Conservation (phyloP, 1,284 basidiomycete genomes). For the Pascua sp. region DNA sequence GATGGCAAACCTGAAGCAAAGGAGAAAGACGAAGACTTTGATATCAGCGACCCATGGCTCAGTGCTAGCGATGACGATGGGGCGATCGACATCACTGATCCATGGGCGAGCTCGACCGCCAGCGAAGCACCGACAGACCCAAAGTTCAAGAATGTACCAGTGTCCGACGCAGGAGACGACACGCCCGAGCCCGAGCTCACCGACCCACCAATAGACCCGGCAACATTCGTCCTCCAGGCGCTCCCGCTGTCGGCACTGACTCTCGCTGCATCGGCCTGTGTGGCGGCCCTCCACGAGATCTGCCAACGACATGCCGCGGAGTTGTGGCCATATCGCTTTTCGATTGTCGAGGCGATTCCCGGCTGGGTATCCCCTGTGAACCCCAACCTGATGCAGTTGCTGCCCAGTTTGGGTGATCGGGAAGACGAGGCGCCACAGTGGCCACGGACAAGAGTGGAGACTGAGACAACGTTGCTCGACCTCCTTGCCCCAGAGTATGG, state of each 20-base stretch:
- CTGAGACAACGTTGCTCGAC: slow-evolving; percentile 11
- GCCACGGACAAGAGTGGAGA: slow-evolving; percentile 3
- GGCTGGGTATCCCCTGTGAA: slow-evolving; percentile 60
- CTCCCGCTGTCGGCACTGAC: slow-evolving; percentile 61
- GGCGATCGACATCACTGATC: slow-evolving; percentile 20
- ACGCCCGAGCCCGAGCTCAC: neutral
- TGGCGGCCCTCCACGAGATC: slow-evolving; percentile 60
- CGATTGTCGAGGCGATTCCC: slow-evolving; percentile 69
- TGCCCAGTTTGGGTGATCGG: slow-evolving; percentile 59
- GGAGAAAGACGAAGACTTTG: slow-evolving; percentile 34
- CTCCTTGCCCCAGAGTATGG: slow-evolving; percentile 4
- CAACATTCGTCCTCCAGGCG: slow-evolving; percentile 62
- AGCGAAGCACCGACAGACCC: neutral
- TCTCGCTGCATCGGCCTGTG: slow-evolving; percentile 62
- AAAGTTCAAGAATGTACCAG: too few species aligned
- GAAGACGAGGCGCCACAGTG: slow-evolving; percentile 47
- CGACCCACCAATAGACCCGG: slow-evolving; percentile 32
- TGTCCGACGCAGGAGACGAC: neutral
- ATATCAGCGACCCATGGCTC: slow-evolving; percentile 70
- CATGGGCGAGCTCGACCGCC: slow-evolving; percentile 21
- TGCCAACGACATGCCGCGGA: slow-evolving; percentile 57
- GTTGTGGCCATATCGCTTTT: slow-evolving; percentile 67
- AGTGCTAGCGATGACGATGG: slow-evolving; percentile 44
- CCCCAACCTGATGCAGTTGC: slow-evolving; percentile 59
- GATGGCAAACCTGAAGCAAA: neutral